Evolutionary conservation across 192 early-diverging fungal genomes (phyloP).

Genomic region (Paraglomus occultum): DNA sequence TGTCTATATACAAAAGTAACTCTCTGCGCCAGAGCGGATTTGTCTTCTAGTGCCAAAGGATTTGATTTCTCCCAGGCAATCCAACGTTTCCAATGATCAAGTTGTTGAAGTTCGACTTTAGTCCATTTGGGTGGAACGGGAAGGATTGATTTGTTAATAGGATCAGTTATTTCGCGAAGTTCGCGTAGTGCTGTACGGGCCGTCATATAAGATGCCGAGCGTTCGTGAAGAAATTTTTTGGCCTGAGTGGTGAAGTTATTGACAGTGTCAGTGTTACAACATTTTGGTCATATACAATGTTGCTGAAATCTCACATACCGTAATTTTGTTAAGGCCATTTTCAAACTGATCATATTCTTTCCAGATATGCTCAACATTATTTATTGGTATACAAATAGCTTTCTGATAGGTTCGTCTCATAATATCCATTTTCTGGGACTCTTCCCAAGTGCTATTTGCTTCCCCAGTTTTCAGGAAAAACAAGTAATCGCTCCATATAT

Average conservation of each 20-base stretch:
- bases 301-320: slow-evolving; percentile 44
- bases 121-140: slow-evolving; percentile 82
- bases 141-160: slow-evolving; percentile 66
- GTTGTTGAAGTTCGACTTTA: slow-evolving; percentile 59
- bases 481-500: slow-evolving; percentile 88
- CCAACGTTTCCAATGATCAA: slow-evolving; percentile 77
- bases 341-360: slow-evolving; percentile 95
- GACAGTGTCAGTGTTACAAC: not conserved
- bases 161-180: slow-evolving; percentile 72
- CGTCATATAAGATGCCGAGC: slow-evolving; percentile 90
- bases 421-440: slow-evolving; percentile 84
- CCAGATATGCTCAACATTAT: slow-evolving; percentile 92
- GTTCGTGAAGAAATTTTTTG: slow-evolving; percentile 84
- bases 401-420: slow-evolving; percentile 82
- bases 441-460: slow-evolving; percentile 78
- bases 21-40: slow-evolving; percentile 53
- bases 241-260: slow-evolving; percentile 47
- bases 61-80: slow-evolving; percentile 91
- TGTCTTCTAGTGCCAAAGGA: slow-evolving; percentile 77
- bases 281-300: not conserved
- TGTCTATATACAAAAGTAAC: slow-evolving; percentile 86
- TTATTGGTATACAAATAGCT: slow-evolving; percentile 82
- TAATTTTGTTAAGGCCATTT: slow-evolving; percentile 77
- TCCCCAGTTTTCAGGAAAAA: slow-evolving; percentile 73
- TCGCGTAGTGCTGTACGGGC: slow-evolving; percentile 85